phyloP scores from a whole-genome alignment of 495 filamentous ascomycete species.

The Aspergillus biplanus region DNA sequence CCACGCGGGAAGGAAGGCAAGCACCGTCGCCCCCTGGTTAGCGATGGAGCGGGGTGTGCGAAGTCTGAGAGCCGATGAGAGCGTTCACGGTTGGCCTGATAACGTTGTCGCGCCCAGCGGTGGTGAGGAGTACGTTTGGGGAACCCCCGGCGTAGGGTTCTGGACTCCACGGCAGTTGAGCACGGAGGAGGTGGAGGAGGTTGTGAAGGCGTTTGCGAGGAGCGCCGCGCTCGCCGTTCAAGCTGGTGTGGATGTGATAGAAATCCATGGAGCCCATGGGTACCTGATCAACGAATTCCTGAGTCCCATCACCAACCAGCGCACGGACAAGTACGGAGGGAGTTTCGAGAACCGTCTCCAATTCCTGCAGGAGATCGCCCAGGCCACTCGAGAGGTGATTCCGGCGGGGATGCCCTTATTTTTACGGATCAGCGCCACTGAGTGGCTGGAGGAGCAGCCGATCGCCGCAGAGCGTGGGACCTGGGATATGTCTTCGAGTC shows the following conservation, averaged over 20 bases:
- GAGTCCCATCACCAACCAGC: slow-evolving; percentile 59
- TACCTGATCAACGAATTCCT: slow-evolving; percentile 74
- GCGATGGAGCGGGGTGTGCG: slow-evolving; percentile 28
- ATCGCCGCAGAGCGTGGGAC: slow-evolving; percentile 50
- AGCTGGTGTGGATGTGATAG: slow-evolving; percentile 68
- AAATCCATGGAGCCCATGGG: slow-evolving; percentile 67
- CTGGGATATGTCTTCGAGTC: slow-evolving; percentile 68
- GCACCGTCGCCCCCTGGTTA: slow-evolving; percentile 65
- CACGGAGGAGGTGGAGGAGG: slow-evolving; percentile 60
- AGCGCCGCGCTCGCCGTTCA: slow-evolving; percentile 62
- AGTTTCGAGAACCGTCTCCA: slow-evolving; percentile 59
- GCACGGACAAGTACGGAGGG: slow-evolving; percentile 67
- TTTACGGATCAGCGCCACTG: slow-evolving; percentile 70
- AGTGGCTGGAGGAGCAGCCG: slow-evolving; percentile 67
- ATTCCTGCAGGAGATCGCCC: slow-evolving; percentile 56
- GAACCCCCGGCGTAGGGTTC: slow-evolving; percentile 38
- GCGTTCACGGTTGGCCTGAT: slow-evolving; percentile 70
- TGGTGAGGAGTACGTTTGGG: slow-evolving; percentile 51
- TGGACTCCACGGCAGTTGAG: slow-evolving; percentile 45
- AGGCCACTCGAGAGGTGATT: slow-evolving; percentile 58
- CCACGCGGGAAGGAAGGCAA: slow-evolving; percentile 77
- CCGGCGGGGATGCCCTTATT: slow-evolving; percentile 66
- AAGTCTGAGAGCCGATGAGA: slow-evolving; percentile 50
- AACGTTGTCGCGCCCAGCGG: slow-evolving; percentile 64
- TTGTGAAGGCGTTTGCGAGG: slow-evolving; percentile 63